Evolutionary conservation across 306 rosid genomes (phyloP), one percentile per base, ranked within the genome.

Genomic region (Lathyrus sativus): DNA sequence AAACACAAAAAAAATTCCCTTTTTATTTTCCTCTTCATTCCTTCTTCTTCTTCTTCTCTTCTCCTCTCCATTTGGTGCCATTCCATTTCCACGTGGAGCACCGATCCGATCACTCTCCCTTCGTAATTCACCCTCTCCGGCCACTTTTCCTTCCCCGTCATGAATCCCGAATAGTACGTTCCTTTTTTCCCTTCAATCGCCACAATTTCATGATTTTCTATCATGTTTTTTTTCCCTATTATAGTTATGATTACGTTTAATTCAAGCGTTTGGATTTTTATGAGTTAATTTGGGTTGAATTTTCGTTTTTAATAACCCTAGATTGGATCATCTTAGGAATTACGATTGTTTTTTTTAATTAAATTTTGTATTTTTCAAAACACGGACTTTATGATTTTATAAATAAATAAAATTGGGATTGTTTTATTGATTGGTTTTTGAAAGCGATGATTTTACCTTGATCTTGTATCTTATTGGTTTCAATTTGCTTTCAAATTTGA

Each of bases 131-230:
- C 53, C 2, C 41, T 72, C 42, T 78, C 74, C 66, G 74, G 65
- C 64, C 24, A 71, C 70, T 48, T 78, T 62, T 31, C 54, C 39
- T 58, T 73, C 42, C 3, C 19, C 68, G 35, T 45, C 28, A 82
- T 82, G 86, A 82, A 82, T 78, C 83, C 86, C 26, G 86, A 82
- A 26, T 82, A 82, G 86, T 82, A 67, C 6, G 80, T 78, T 19
- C 60, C 33, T 41, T 14, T 14, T 42, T 17, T 41, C 3, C 9
- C 13, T 51, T 13, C 12, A 58, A 50, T 75, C 38, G 63, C 10
- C 2, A 15, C 6, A 69, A 71, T 50, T 68, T 67, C 44, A 3
- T 7, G 41, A 12, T 57, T 17, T 55, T 24, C n/a, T 15, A 59
- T 28, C 1, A 22, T 49, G n/a, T 22, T 57, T 56, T 24, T 51